Evolutionary conservation across 2,329 filamentous ascomycete species (phyloP).

Genomic region (Didymella keratinophila): DNA sequence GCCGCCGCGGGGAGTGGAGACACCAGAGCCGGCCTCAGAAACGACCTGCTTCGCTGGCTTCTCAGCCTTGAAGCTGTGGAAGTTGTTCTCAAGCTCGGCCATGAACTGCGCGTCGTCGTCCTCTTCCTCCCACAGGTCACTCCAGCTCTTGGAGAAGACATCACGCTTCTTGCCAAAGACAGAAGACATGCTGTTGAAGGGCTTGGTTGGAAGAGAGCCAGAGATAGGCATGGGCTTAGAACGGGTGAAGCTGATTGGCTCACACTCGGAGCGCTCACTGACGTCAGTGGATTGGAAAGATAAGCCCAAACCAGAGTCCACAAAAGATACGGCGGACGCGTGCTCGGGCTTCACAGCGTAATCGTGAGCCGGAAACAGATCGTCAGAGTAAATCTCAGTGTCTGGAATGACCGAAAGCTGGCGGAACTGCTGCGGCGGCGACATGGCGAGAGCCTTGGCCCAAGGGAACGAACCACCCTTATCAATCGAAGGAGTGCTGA

Average conservation of each 20-base stretch:
- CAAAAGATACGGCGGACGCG: constrained; percentile 81
- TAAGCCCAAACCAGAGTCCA: constrained; percentile 81
- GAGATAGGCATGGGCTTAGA: constrained; percentile 79
- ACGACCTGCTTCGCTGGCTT: constrained; percentile 51
- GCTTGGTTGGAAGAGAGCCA: constrained; percentile 75
- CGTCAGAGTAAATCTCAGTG: constrained; percentile 80
- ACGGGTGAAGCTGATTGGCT: constrained; percentile 60
- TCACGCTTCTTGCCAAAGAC: constrained; percentile 82
- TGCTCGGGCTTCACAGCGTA: constrained; percentile 78
- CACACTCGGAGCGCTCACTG: constrained; percentile 49
- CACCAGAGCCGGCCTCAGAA: constrained; percentile 53
- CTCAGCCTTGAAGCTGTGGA: constrained; percentile 54
- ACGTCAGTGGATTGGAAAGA: constrained; percentile 74
- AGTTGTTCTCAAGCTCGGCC: constrained; percentile 67
- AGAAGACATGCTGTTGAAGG: constrained; percentile 74
- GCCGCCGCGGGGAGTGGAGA: constrained; percentile 59
- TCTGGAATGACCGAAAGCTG: constrained; percentile 87
- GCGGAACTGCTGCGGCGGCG: constrained; percentile 72
- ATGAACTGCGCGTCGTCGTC: constrained; percentile 71
- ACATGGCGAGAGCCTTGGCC: constrained; percentile 87
- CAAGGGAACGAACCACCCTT: constrained; percentile 86
- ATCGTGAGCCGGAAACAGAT: constrained; percentile 81
- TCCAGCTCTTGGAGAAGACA: constrained; percentile 96
- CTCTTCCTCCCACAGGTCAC: constrained; percentile 97
- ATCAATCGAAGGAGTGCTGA: constrained; percentile 85